Percentiles rank a stretch among this genome's conserved stretches.
Conservation (phyloP, 805 yeast genomes). For the Pichia manshurica region DNA sequence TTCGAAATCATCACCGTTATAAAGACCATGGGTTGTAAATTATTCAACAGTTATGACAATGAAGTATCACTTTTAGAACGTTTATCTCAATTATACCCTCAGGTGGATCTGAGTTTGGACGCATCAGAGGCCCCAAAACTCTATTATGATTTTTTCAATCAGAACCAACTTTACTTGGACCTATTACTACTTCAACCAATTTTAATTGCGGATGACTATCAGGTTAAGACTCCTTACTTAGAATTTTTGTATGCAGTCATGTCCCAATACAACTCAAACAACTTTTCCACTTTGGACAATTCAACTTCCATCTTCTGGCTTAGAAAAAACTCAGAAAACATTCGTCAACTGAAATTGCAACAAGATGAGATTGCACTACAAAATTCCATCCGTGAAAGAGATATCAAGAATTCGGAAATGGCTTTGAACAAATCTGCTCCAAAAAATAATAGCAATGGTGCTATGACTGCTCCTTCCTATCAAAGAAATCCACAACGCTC, state of each 20-base stretch:
- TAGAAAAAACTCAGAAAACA: constrained; percentile 28
- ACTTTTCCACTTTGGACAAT: constrained; percentile 33
- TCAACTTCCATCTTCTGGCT: constrained; percentile 27
- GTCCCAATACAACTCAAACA: constrained; percentile 54
- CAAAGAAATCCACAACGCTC: constrained; percentile 10
- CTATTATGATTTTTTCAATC: constrained; percentile 60
- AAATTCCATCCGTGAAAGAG: constrained; percentile 27
- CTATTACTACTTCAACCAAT: constrained; percentile 79
- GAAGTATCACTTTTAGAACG: constrained; percentile 53
- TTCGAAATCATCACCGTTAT: constrained; percentile 68
- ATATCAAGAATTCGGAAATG: constrained; percentile 17
- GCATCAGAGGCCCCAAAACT: constrained; percentile 49
- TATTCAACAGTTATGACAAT: constrained; percentile 63
- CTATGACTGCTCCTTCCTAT: constrained; percentile 12
- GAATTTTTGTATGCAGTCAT: constrained; percentile 79
- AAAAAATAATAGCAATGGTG: neutral
- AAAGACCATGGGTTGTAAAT: constrained; percentile 70
- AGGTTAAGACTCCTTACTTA: constrained; percentile 82
- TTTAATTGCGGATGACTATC: constrained; percentile 80
- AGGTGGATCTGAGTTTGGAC: constrained; percentile 22
- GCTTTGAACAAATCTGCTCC: neutral
- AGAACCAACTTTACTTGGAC: constrained; percentile 61
- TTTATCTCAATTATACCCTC: constrained; percentile 45
- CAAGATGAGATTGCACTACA: constrained; percentile 24
- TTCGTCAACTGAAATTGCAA: constrained; percentile 23